Evolutionary conservation across 768 basidiomycete genomes (phyloP).

Genomic region (Hydnum rufescens): DNA sequence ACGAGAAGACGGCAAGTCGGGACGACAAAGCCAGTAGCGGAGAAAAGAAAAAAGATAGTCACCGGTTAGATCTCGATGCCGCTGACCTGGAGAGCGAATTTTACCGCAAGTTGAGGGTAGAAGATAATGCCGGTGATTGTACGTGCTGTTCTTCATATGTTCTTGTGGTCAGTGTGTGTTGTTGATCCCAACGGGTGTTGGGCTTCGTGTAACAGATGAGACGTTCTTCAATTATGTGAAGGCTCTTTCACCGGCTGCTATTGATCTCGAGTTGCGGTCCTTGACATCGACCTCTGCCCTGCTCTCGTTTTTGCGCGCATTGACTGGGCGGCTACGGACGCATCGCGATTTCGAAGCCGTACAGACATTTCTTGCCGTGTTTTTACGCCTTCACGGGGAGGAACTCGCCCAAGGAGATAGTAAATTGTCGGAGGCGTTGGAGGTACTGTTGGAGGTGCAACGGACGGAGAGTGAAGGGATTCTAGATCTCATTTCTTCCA

Average conservation of each 20-base stretch:
- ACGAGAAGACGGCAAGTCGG: constrained; percentile 19
- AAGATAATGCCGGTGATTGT: constrained; percentile 48
- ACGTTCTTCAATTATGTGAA: constrained; percentile 70
- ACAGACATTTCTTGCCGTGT: constrained; percentile 69
- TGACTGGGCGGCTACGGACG: constrained; percentile 50
- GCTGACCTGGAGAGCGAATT: constrained; percentile 48
- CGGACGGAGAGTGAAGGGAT: constrained; percentile 58
- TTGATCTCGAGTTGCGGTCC: constrained; percentile 79
- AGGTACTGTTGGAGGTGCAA: constrained; percentile 44
- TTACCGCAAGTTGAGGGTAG: constrained; percentile 36
- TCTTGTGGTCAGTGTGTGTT: not conserved
- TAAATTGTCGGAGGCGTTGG: constrained; percentile 22
- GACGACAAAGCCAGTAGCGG: not conserved
- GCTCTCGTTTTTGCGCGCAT: constrained; percentile 47
- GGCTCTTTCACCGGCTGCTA: constrained; percentile 69
- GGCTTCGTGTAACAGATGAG: too few relatives aligned
- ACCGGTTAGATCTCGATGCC: constrained; percentile 29
- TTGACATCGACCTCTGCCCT: constrained; percentile 40
- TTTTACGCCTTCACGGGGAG: constrained; percentile 72
- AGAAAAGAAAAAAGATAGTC: constrained; percentile 23
- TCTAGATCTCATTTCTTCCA: constrained; percentile 50
- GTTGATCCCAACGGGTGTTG: not conserved
- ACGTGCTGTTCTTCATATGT: constrained; percentile 18
- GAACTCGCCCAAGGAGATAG: constrained; percentile 32
- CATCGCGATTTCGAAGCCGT: constrained; percentile 91